Conservation (phyloP, 2,329 filamentous ascomycete species). For the Raffaelea ambrosiae region DNA sequence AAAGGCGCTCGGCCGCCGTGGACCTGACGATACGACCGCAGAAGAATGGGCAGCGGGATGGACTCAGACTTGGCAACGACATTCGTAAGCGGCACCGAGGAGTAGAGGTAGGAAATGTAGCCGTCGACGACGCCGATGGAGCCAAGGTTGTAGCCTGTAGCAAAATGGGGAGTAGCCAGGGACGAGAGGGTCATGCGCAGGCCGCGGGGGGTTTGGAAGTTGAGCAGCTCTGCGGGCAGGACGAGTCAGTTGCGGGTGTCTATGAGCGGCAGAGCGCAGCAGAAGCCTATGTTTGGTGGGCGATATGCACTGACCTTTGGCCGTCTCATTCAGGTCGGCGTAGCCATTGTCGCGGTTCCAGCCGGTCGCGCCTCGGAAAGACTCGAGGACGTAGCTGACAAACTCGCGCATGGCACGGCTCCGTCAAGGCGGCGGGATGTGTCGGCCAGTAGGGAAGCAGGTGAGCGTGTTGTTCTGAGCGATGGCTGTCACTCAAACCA, state of each 20-base stretch:
- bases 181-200: constrained; percentile 83
- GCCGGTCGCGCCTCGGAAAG: constrained; percentile 76
- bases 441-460: too few species aligned
- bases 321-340: constrained; percentile 73
- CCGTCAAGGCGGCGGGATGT: too few species aligned
- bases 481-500: too few species aligned
- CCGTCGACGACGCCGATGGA: constrained; percentile 89
- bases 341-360: constrained; percentile 94
- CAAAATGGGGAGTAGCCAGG: constrained; percentile 85
- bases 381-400: constrained; percentile 92
- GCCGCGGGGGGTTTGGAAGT: constrained; percentile 79
- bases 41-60: constrained; percentile 68
- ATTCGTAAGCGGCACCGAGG: constrained; percentile 66
- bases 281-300: too few species aligned
- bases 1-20: constrained; percentile 32
- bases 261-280: constrained; percentile 10
- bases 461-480: too few species aligned
- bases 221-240: constrained; percentile 78
- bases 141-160: constrained; percentile 85
- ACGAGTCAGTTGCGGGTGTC: too few species aligned
- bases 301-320: constrained; percentile 51
- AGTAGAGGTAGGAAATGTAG: constrained; percentile 95
- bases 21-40: constrained; percentile 76
- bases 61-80: constrained; percentile 60
- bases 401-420: constrained; percentile 70